phyloP scores from a whole-genome alignment of 345 rosid genomes.

The Ricinus communis region DNA sequence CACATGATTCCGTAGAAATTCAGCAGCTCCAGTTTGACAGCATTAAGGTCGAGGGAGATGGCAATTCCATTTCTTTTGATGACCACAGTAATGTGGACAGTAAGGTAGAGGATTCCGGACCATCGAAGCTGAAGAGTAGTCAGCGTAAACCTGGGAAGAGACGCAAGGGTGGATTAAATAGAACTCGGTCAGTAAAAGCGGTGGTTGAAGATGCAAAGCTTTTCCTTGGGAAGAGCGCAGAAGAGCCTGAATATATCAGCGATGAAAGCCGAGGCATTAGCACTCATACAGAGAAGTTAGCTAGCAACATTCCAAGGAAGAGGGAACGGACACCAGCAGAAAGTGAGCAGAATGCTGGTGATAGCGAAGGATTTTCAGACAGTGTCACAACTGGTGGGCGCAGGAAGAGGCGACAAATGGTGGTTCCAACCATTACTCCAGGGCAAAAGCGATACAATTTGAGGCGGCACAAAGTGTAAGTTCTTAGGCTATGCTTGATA shows the following conservation, averaged over 20 bases:
- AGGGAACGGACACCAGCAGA: constrained; percentile 47
- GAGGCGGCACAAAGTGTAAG: constrained; percentile 71
- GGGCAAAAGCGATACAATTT: constrained; percentile 77
- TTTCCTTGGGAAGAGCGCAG: constrained; percentile 41
- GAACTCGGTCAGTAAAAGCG: constrained; percentile 48
- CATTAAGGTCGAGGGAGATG: constrained; percentile 32
- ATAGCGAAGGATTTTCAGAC: constrained; percentile 64
- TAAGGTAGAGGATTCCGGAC: constrained; percentile 58
- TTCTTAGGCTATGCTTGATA: constrained; percentile 11
- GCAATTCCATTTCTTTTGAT: constrained; percentile 46
- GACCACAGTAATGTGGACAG: constrained; percentile 54
- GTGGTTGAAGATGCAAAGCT: constrained; percentile 58
- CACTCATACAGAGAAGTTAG: constrained; percentile 35
- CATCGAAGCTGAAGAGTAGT: constrained; percentile 46
- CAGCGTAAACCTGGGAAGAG: constrained; percentile 46
- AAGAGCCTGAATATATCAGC: constrained; percentile 28
- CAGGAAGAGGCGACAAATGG: constrained; percentile 60
- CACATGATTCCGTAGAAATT: constrained; percentile 23
- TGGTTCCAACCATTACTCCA: constrained; percentile 42
- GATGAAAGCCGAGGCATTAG: constrained; percentile 40
- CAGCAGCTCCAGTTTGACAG: constrained; percentile 37
- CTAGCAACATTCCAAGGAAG: constrained; percentile 46
- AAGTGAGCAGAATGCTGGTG: constrained; percentile 52
- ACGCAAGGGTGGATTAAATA: constrained; percentile 47
- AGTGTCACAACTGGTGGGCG: constrained; percentile 61